Percentiles rank a stretch among this genome's conserved stretches.
Conservation (phyloP, 225 moss, liverwort and hornwort genomes). For the Ulota crispa region DNA sequence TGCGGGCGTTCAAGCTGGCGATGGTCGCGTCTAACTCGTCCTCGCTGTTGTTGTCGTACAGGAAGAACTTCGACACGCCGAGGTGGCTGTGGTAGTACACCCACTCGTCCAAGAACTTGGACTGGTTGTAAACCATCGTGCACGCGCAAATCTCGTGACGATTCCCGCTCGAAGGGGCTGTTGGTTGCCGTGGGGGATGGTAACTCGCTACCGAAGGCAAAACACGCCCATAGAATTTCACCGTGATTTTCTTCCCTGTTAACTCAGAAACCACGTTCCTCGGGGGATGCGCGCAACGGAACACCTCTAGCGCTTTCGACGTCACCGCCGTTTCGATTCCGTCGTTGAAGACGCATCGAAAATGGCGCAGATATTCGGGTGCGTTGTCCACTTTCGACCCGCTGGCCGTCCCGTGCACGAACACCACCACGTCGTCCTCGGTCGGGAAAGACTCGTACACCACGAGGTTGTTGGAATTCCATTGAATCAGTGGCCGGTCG, state of each 20-base stretch:
- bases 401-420: conserved; percentile 51
- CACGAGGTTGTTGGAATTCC: conserved; percentile 41
- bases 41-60: conserved; percentile 96
- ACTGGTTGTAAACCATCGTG: conserved; percentile 77
- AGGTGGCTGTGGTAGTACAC: conserved; percentile 66
- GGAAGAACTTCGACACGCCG: conserved; percentile 75
- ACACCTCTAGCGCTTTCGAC: conserved; percentile 65
- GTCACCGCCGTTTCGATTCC: conserved; percentile 53
- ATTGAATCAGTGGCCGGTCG: conserved; percentile 12
- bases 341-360: conserved; percentile 58
- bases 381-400: conserved; percentile 18
- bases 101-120: conserved; percentile 84
- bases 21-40: conserved; percentile 57
- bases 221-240: conserved; percentile 31
- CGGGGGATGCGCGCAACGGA: conserved; percentile 60
- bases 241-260: conserved; percentile 43
- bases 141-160: conserved; percentile 72
- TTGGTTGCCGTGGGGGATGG: neutral
- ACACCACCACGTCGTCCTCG: conserved; percentile 61
- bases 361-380: conserved; percentile 11
- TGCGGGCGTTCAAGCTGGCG: conserved; percentile 16
- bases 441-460: conserved; percentile 62
- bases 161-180: neutral
- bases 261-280: neutral
- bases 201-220: conserved; percentile 60